A percentile compares a stretch with the other conserved stretches of the same genome.
These are phyloP conservation scores for Darksidea phi DNA, from an alignment of 495 filamentous ascomycete genomes.

Conservation along the genomic window DNA sequence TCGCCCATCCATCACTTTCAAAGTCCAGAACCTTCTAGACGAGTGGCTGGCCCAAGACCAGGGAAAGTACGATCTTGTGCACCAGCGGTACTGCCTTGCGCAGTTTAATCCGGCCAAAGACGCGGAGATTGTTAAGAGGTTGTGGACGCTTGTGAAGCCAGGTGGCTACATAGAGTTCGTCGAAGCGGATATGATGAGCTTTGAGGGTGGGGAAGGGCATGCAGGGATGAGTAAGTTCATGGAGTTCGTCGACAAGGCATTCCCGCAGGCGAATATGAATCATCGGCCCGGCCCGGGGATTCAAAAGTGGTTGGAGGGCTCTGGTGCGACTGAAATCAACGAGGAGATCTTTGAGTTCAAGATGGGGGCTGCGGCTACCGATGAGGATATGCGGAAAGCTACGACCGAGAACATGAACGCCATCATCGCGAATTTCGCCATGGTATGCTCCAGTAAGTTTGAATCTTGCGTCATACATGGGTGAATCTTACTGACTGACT, in stretches of 20 bases:
- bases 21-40: slow-evolving; percentile 5
- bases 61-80: slow-evolving; percentile 23
- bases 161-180: slow-evolving; percentile 24
- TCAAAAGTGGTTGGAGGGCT: slow-evolving; percentile 7
- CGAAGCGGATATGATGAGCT: slow-evolving; percentile 13
- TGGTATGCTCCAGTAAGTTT: no score
- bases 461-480: no score
- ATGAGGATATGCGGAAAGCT: background rate
- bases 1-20: slow-evolving; percentile 9
- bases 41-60: slow-evolving; percentile 13
- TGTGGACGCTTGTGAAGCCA: slow-evolving; percentile 17
- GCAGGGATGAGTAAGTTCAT: slow-evolving; percentile 13
- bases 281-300: slow-evolving; percentile 7
- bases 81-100: slow-evolving; percentile 18
- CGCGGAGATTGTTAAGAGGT: slow-evolving; percentile 1
- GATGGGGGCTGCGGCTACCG: slow-evolving; percentile 12
- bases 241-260: slow-evolving; percentile 21
- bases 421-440: slow-evolving; percentile 13
- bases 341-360: slow-evolving; percentile 6
- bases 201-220: slow-evolving; percentile 6
- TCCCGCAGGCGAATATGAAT: slow-evolving; percentile 13
- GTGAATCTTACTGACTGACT: no score
- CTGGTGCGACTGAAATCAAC: slow-evolving; percentile 15
- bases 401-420: slow-evolving; percentile 8
- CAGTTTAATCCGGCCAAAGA: background rate